Percentiles rank a stretch among this genome's conserved stretches.
Conservation (phyloP, 139 green algal genomes). For the Closterium sp. region DNA sequence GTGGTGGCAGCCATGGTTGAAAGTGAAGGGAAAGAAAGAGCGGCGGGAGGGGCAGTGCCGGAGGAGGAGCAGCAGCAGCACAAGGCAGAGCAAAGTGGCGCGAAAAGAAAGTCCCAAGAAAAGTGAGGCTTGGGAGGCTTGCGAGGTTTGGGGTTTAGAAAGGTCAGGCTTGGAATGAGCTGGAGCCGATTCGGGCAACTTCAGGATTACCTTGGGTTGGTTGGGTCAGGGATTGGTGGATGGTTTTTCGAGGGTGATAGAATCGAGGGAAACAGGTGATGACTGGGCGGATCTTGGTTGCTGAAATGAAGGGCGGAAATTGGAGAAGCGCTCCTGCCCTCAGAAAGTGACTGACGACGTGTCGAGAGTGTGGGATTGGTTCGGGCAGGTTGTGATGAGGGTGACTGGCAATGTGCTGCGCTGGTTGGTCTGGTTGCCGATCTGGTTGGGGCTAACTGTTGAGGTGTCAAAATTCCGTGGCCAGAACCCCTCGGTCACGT, state of each 20-base stretch:
- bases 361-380: not conserved
- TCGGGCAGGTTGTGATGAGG: not conserved
- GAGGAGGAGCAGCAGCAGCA: not conserved
- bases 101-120: too few species aligned
- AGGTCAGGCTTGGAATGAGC: not conserved
- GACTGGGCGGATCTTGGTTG: not conserved
- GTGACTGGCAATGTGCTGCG: not conserved
- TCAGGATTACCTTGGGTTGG: too few species aligned
- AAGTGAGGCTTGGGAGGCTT: not conserved
- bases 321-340: not conserved
- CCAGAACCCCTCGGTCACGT: not conserved
- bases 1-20: not conserved
- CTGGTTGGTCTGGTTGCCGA: not conserved
- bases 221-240: too few species aligned
- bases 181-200: too few species aligned
- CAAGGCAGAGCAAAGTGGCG: not conserved
- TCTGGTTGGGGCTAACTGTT: not conserved
- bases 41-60: too few species aligned
- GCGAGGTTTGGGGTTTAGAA: not conserved
- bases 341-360: not conserved
- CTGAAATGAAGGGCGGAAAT: not conserved
- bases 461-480: not conserved
- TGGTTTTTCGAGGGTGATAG: not conserved
- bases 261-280: not conserved
- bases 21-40: not conserved